phyloP scores from a whole-genome alignment of 2,329 filamentous ascomycete species.

The Atkinsonella texensis region DNA sequence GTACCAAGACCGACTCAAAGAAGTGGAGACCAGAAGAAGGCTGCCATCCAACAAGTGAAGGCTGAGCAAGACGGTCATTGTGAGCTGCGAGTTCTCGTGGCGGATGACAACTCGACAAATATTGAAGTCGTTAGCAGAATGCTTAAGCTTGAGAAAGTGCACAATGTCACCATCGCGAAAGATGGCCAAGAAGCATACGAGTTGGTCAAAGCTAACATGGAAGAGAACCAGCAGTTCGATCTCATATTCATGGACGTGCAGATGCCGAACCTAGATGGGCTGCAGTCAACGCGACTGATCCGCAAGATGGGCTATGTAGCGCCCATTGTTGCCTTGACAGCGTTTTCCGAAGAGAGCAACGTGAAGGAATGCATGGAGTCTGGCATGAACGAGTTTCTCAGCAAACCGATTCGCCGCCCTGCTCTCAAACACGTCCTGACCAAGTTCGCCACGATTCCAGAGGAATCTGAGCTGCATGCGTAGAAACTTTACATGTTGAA shows the following conservation, averaged over 20 bases:
- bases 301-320: constrained; percentile 75
- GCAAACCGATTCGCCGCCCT: constrained; percentile 65
- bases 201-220: constrained; percentile 72
- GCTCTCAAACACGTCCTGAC: constrained; percentile 77
- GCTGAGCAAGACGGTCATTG: constrained; percentile 29
- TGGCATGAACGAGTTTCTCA: constrained; percentile 84
- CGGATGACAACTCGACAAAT: constrained; percentile 54
- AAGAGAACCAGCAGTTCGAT: constrained; percentile 59
- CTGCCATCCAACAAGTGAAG: constrained; percentile 53
- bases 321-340: constrained; percentile 82
- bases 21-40: constrained; percentile 46
- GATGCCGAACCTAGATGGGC: constrained; percentile 86
- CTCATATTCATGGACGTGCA: constrained; percentile 94
- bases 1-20: constrained; percentile 27
- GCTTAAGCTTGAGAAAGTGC: constrained; percentile 67
- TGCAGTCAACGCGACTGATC: constrained; percentile 78
- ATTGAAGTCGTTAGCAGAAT: constrained; percentile 48
- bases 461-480: constrained; percentile 36
- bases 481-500: not conserved
- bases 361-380: constrained; percentile 76
- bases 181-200: constrained; percentile 83
- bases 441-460: constrained; percentile 70
- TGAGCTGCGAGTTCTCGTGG: constrained; percentile 72
- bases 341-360: constrained; percentile 84
- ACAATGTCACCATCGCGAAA: constrained; percentile 79